Evolutionary conservation across 345 rosid genomes (phyloP).

Genomic region (Heritiera fomes): DNA sequence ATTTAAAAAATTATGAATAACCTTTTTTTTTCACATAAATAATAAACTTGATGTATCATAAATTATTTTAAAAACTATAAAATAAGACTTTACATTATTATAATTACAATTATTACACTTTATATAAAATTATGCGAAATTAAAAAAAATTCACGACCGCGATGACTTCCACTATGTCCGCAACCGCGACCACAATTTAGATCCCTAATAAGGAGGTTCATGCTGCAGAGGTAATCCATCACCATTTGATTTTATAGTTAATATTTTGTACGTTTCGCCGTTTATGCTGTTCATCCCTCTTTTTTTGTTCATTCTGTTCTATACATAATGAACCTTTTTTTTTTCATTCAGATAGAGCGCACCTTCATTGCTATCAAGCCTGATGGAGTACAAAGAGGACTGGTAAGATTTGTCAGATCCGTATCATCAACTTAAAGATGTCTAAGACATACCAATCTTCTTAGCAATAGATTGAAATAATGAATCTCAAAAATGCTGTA

Average conservation of each 20-base stretch:
- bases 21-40: too few relatives aligned
- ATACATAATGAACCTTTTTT: not conserved
- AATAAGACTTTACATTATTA: too few relatives aligned
- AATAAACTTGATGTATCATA: too few relatives aligned
- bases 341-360: conserved; percentile 65
- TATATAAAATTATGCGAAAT: too few relatives aligned
- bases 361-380: conserved; percentile 99
- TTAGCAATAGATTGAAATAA: conserved; percentile 9
- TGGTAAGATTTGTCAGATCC: conserved; percentile 51
- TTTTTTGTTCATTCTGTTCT: not conserved
- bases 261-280: not conserved
- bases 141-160: too few relatives aligned
- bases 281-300: not conserved
- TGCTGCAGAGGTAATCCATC: conserved; percentile 77
- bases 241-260: not conserved
- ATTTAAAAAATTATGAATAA: too few relatives aligned
- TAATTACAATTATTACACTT: too few relatives aligned
- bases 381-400: conserved; percentile 95
- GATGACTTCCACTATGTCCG: too few relatives aligned
- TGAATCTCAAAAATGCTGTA: conserved; percentile 8
- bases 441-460: not conserved
- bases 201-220: conserved; percentile 43
- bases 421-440: not conserved
- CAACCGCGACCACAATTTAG: too few relatives aligned
- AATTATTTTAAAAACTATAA: too few relatives aligned